phyloP scores from a whole-genome alignment of 2,329 filamentous ascomycete species.

The Incumbomyces lentus region DNA sequence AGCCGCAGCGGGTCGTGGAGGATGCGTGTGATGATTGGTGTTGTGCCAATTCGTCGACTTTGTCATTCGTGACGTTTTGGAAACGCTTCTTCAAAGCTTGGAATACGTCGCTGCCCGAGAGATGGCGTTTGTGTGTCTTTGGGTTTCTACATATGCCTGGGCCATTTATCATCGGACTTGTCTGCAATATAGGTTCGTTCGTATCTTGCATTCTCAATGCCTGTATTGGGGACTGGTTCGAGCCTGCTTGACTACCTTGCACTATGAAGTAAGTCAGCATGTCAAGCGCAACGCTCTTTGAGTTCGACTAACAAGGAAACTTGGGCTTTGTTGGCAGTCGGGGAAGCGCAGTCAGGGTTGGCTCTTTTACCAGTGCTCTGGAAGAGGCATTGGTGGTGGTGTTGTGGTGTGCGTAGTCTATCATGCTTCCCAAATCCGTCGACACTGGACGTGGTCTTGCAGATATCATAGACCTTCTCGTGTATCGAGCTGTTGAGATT shows the following conservation, averaged over 20 bases:
- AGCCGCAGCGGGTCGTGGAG: too few relatives aligned
- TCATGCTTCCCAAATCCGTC: not conserved
- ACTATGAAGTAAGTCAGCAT: not conserved
- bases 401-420: not conserved
- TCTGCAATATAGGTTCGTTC: too few relatives aligned
- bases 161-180: too few relatives aligned
- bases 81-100: slow-evolving; percentile 3
- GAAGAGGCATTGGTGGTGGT: not conserved
- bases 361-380: not conserved
- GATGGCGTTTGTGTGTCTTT: not conserved
- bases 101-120: not conserved
- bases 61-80: not conserved
- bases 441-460: slow-evolving; percentile 1
- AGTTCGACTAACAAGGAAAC: not conserved
- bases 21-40: not conserved
- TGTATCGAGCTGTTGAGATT: slow-evolving; percentile 5
- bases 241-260: too few relatives aligned
- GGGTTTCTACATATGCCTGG: too few relatives aligned
- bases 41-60: not conserved
- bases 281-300: not conserved
- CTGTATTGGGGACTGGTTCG: too few relatives aligned
- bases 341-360: slow-evolving; percentile 2
- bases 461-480: not conserved
- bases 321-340: not conserved
- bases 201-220: too few relatives aligned